These are phyloP conservation scores for Aspergillus spinulosporus DNA, from an alignment of 2,329 filamentous ascomycete genomes.

Conservation along the genomic window DNA sequence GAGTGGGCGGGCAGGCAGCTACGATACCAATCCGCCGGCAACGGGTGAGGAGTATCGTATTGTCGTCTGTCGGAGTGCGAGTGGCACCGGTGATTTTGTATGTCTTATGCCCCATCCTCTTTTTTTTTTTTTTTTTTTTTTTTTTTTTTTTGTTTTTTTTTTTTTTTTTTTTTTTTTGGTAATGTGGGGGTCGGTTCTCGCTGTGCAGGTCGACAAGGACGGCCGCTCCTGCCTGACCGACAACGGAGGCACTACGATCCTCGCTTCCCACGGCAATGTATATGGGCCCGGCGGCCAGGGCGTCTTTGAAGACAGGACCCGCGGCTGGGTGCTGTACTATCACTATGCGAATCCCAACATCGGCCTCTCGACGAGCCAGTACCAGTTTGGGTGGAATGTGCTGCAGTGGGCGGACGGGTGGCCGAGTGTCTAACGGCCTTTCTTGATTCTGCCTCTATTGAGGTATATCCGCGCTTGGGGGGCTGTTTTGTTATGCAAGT, in stretches of 20 bases:
- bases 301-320: conserved; percentile 32
- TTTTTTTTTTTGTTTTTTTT: neutral
- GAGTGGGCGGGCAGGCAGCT: conserved; percentile 59
- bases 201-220: conserved; percentile 50
- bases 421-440: conserved; percentile 31
- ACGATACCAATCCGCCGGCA: conserved; percentile 53
- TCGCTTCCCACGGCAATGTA: conserved; percentile 60
- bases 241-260: conserved; percentile 62
- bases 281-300: conserved; percentile 67
- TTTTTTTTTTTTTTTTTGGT: too few relatives aligned
- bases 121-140: neutral
- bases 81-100: conserved; percentile 56
- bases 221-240: conserved; percentile 53
- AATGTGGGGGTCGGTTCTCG: too few relatives aligned
- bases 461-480: too few relatives aligned
- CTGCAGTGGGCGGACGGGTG: conserved; percentile 47
- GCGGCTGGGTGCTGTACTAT: conserved; percentile 62
- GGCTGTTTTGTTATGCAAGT: too few relatives aligned
- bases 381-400: conserved; percentile 52
- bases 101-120: conserved; percentile 8
- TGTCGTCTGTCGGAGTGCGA: conserved; percentile 59
- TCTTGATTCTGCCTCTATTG: too few relatives aligned
- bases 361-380: conserved; percentile 49
- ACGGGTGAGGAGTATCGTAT: conserved; percentile 64
- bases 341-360: conserved; percentile 59